Base-by-base conservation (phyloP, 768 basidiomycete species). In the Dendrothele bispora region DNA sequence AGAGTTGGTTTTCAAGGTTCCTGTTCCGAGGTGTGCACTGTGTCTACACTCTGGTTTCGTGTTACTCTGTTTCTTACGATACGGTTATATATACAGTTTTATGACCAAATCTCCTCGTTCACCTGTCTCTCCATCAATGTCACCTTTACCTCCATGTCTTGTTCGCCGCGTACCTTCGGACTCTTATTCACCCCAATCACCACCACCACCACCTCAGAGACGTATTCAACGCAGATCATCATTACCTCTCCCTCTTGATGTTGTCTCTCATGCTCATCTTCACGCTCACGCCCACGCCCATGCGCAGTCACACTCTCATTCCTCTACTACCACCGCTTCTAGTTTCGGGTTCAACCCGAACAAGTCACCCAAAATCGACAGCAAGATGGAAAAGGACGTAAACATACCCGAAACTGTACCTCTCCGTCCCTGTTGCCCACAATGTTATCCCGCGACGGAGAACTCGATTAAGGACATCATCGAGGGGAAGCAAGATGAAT, bases 381-480 rank as follows among this genome's bases (percentile, higher is more conserved):
- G 55, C 37, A 59, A 61, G 47, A n/a, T n/a, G n/a, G n/a, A n/a
- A n/a, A n/a, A n/a, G n/a, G n/a, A n/a, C 70, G 66, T 17, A 54
- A 74, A 14, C 63, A 73, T 32, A n/a, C 51, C 64, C 21, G 53
- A 71, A 25, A 88, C 84, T 0, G 64, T 91, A 1, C 88, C 88
- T 6, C 68, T 91, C 14, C 82, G 88, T 35, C 72, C 81, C 11
- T 91, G 88, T 62, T 91, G 88, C 56, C 61, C 73, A 7, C 75
- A 80, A 37, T 91, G 88, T 58, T 73, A 78, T 32, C 61, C 64
- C 28, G 72, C 73, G 49, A 84, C 79, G 2, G 87, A 89, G 36
- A 72, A 79, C 45, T 78, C 72, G 40, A 57, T 79, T 29, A 61
- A 70, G 34, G 68, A 78, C 53, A 84, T 82, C 26, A n/a, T n/a